phyloP scores from a whole-genome alignment of 2,329 filamentous ascomycete genomes.

The Xylariaceae sp. region DNA sequence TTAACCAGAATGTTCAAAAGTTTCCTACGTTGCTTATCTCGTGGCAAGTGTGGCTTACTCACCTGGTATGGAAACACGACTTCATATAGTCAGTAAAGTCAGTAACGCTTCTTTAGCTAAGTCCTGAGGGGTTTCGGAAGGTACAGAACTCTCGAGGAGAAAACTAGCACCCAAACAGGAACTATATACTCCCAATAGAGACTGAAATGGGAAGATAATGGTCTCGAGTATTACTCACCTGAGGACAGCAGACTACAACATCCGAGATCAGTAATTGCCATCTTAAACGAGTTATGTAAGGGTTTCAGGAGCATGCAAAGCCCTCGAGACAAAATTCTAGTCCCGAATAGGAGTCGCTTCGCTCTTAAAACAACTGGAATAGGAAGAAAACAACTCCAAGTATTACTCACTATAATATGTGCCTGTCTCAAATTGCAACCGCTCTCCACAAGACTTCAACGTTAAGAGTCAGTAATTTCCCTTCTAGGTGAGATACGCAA shows the following conservation, averaged over 20 bases:
- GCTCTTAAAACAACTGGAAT: no score
- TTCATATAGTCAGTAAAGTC: constrained; percentile 9
- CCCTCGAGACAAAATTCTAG: no score
- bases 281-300: no score
- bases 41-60: neutral
- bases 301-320: no score
- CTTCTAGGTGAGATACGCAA: neutral
- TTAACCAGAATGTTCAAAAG: neutral
- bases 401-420: constrained; percentile 68
- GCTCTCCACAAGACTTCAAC: constrained; percentile 67
- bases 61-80: constrained; percentile 30
- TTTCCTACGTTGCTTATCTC: neutral
- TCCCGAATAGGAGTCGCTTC: no score
- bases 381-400: neutral
- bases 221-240: constrained; percentile 37
- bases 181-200: no score
- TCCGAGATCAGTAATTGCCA: no score
- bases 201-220: neutral
- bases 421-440: constrained; percentile 90
- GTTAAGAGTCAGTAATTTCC: constrained; percentile 4
- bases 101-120: constrained; percentile 1
- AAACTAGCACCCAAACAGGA: no score
- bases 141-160: neutral
- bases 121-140: neutral
- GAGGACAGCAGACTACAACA: constrained; percentile 85